Conservation (phyloP, 805 yeast species). For the Wickerhamiella siamensis region DNA sequence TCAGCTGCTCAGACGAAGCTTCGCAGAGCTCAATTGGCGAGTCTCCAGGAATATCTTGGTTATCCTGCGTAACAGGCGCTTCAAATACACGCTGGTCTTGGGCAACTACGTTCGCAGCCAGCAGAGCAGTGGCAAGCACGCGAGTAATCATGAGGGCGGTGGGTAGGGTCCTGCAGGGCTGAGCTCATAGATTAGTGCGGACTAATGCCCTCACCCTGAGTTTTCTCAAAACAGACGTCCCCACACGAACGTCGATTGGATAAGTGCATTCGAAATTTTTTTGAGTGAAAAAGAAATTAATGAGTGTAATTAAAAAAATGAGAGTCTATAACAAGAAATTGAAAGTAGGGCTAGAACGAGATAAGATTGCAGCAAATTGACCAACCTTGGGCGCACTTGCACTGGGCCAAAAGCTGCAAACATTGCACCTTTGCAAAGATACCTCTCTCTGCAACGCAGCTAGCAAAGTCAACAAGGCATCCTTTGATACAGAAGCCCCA, state of each 20-base stretch:
- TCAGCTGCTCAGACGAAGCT: conserved; percentile 42
- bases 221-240: too few relatives aligned
- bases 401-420: conserved; percentile 10
- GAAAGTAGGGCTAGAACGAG: neutral
- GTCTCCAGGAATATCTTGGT: conserved; percentile 55
- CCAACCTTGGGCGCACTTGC: conserved; percentile 17
- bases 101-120: neutral
- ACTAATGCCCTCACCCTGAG: too few relatives aligned
- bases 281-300: too few relatives aligned
- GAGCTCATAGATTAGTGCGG: too few relatives aligned
- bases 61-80: neutral
- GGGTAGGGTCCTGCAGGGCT: too few relatives aligned
- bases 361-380: conserved; percentile 8
- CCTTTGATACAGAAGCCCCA: conserved; percentile 15
- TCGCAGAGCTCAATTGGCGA: conserved; percentile 79
- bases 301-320: neutral
- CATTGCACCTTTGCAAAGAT: conserved; percentile 7
- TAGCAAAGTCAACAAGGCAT: conserved; percentile 8
- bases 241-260: too few relatives aligned
- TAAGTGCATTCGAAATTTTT: too few relatives aligned
- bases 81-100: neutral
- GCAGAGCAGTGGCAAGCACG: neutral
- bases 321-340: neutral
- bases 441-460: conserved; percentile 6
- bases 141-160: neutral